Conservation (phyloP, 495 filamentous ascomycete genomes). For the Penicillium odoratum region DNA sequence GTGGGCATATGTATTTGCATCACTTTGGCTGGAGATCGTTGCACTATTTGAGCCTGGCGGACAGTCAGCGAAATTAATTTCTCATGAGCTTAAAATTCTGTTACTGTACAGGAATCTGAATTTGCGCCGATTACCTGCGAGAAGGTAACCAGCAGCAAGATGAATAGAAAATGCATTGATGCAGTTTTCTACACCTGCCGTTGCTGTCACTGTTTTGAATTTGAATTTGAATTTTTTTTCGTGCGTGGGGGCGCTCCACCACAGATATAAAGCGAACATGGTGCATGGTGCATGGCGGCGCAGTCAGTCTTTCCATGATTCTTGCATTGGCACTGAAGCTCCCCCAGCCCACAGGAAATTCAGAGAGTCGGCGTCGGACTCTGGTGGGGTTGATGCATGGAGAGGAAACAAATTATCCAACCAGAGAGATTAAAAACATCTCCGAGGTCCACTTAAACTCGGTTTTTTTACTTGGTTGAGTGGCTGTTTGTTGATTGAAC, state of each 20-base stretch:
- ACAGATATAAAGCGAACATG: background rate
- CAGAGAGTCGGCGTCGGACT: background rate
- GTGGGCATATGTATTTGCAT: conserved; percentile 24
- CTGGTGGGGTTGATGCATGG: background rate
- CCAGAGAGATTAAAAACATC: background rate
- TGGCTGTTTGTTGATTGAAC: background rate
- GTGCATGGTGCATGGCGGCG: background rate
- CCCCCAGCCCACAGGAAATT: background rate
- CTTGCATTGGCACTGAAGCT: conserved; percentile 2
- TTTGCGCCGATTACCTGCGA: conserved; percentile 7
- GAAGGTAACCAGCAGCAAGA: background rate
- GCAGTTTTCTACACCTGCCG: background rate
- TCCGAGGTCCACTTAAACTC: background rate
- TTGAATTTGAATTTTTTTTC: background rate
- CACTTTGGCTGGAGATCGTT: conserved; percentile 31
- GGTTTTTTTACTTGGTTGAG: conserved; percentile 4
- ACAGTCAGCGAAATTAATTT: background rate
- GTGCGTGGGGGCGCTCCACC: background rate
- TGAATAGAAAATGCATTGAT: background rate
- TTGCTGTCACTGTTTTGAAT: background rate
- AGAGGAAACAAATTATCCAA: background rate
- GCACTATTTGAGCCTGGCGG: conserved; percentile 25
- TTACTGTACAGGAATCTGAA: conserved; percentile 5
- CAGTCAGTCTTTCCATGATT: background rate
- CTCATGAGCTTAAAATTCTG: background rate